Percentiles rank a stretch among this genome's conserved stretches.
Evolutionary conservation across 495 filamentous ascomycete genomes (phyloP).

Genomic region (Hyaloscypha hepaticicola): DNA sequence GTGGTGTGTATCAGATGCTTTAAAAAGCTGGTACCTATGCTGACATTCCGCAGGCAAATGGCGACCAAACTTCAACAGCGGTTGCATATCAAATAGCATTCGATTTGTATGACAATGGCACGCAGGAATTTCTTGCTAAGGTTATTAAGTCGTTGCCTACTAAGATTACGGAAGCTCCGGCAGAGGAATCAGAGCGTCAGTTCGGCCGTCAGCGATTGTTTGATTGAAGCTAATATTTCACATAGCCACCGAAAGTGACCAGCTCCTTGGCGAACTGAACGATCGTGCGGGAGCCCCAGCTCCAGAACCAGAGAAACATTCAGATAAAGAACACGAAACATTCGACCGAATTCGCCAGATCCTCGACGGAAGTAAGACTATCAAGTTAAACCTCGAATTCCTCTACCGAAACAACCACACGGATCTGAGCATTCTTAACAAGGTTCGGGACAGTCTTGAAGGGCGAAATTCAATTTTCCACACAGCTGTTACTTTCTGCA

Average conservation of each 20-base stretch:
- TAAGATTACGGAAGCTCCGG: conserved; percentile 50
- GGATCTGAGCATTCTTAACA: conserved; percentile 82
- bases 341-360: conserved; percentile 83
- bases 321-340: conserved; percentile 53
- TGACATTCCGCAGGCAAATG: conserved; percentile 49
- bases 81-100: conserved; percentile 98
- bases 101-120: conserved; percentile 96
- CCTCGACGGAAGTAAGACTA: conserved; percentile 84
- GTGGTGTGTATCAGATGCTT: conserved; percentile 41
- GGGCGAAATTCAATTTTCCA: conserved; percentile 98
- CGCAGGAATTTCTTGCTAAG: conserved; percentile 92
- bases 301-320: conserved; percentile 36
- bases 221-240: background rate
- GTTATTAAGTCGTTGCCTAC: conserved; percentile 78
- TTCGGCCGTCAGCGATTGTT: background rate
- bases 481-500: conserved; percentile 92
- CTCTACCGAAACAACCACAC: conserved; percentile 92
- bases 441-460: conserved; percentile 92
- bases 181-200: conserved; percentile 47
- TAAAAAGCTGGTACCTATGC: conserved; percentile 15
- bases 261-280: conserved; percentile 47
- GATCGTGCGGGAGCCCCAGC: conserved; percentile 23
- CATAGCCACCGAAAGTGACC: conserved; percentile 51
- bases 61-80: conserved; percentile 71
- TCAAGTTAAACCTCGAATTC: conserved; percentile 93